Evolutionary conservation across 345 rosid genomes (phyloP), one percentile per base, ranked within the genome.

Genomic region (Syzygium aromaticum): DNA sequence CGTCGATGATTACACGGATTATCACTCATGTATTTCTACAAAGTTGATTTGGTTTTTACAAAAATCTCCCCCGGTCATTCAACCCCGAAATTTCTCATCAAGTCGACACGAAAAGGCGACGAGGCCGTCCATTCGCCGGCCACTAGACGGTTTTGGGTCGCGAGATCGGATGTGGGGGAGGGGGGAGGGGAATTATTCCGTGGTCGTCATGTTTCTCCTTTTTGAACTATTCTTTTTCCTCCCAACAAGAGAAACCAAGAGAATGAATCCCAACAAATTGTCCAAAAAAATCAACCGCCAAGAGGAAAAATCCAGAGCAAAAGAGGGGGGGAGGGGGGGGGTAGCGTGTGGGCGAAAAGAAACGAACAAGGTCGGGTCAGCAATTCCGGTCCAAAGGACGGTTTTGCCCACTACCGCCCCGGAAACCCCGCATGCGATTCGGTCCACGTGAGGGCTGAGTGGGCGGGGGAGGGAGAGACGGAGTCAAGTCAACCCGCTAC

Each of bases 401-500:
- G 78, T 67, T 67, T 67, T 67, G 4, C 12, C n/a, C 67, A 15
- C 30, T 7, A 3, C 43, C n/a, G n/a, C n/a, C 23, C 23, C 46
- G 43, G 8, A 67, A 67, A 4, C 49, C 80, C 80, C 49, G 49
- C 82, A 11, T 21, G 49, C 82, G 91, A 86, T 85, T 77, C 90
- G 89, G 90, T 90, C 89, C 40, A 43, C 8, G 52, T 15, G 59
- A 27, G 51, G 84, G 52, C 5, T 4, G 43, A 4, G 43, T 1
- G 43, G 43, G 6, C 38, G 43, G 43, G 43, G 43, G 43, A 40
- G 43, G 46, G 46, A 43, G 52, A 13, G 91, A 85, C 87, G 89
- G 87, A 73, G 82, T 73, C 82, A 73, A 88, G 92, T 90, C 93
- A 90, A 90, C 89, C 90, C 88, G 86, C 13, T 54, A 3, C 14